Base-by-base conservation (phyloP, 106 monocot species). In the Phalaenopsis equestris region DNA sequence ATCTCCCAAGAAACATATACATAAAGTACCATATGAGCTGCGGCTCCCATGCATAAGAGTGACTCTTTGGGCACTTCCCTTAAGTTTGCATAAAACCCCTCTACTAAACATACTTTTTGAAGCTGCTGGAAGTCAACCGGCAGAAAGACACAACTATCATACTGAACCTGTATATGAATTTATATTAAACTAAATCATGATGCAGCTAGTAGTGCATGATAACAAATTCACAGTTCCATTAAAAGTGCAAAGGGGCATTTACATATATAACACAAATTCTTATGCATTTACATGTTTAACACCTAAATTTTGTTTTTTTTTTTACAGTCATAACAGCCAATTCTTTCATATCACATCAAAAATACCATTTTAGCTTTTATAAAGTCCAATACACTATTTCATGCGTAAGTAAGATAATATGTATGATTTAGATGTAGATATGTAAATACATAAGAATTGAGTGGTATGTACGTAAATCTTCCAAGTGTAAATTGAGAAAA, bases 31-130 rank as follows among this genome's bases (percentile, higher is more conserved):
- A 87, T 77, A 64, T 95, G 93, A 83, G 87, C 92, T 80, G 98
- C 94, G 81, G 83, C 89, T 55, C 91, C 91, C 89, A 99, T 86
- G 87, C 93, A 99, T 75, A 83, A 77, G 75, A 99, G 83, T 78
- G 95, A 91, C 81, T 95, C 98, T 82, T 89, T 95, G 15, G 98
- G 98, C 79, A 82, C 74, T 81, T 81, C 78, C 52, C 84, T 84
- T 55, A 99, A 77, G 80, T 67, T 67, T 8, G 57, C 80, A 84
- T 89, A 86, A 47, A 96, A 87, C 42, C 88, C 88, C 6, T 87
- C 79, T 68, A 87, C 78, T 77, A 45, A 73, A 76, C 94, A 91
- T 43, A 80, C 67, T 84, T 91, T 90, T 21, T 39, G 84, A 41
- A 99, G 56, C n/a, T 84, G 77, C 78, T 88, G 87, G 70, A 88